Percentiles rank a stretch among this genome's conserved stretches.
phyloP scores from a whole-genome alignment of 495 filamentous ascomycete genomes.

The Staphylotrichum longicolle region DNA sequence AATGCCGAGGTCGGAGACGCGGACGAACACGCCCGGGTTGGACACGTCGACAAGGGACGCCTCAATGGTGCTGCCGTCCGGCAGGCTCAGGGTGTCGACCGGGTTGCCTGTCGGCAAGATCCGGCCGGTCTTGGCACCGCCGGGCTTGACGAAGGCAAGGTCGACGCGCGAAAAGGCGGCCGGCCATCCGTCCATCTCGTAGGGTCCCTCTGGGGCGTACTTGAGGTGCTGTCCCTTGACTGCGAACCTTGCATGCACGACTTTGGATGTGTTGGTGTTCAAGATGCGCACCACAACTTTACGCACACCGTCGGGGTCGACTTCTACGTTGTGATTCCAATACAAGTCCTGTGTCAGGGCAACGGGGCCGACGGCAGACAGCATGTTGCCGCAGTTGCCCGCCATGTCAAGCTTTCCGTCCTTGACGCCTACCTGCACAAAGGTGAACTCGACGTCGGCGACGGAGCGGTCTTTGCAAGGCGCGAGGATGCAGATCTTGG shows the following conservation, averaged over 20 bases:
- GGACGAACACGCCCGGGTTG: constrained; percentile 67
- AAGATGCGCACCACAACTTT: constrained; percentile 39
- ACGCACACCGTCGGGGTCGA: constrained; percentile 33
- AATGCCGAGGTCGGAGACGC: constrained; percentile 51
- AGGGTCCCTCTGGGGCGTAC: constrained; percentile 49
- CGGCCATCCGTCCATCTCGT: constrained; percentile 65
- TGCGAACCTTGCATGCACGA: constrained; percentile 48
- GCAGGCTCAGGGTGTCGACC: constrained; percentile 52
- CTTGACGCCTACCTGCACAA: constrained; percentile 63
- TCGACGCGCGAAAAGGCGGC: constrained; percentile 53
- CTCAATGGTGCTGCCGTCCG: constrained; percentile 53
- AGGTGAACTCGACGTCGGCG: constrained; percentile 70
- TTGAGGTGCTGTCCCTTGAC: constrained; percentile 46
- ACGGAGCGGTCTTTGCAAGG: constrained; percentile 43
- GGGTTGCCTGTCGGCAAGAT: constrained; percentile 62
- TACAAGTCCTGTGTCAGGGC: constrained; percentile 57
- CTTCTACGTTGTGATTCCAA: constrained; percentile 17
- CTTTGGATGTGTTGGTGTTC: constrained; percentile 53
- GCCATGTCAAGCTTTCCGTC: constrained; percentile 59
- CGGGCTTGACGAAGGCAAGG: constrained; percentile 64
- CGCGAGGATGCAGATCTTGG: constrained; percentile 67
- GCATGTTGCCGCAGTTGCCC: constrained; percentile 77
- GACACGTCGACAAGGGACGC: constrained; percentile 55
- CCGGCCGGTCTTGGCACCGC: constrained; percentile 64
- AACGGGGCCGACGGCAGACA: constrained; percentile 62